Conservation (phyloP, 2,329 filamentous ascomycete species). For the Pseudogymnoascus sp. region DNA sequence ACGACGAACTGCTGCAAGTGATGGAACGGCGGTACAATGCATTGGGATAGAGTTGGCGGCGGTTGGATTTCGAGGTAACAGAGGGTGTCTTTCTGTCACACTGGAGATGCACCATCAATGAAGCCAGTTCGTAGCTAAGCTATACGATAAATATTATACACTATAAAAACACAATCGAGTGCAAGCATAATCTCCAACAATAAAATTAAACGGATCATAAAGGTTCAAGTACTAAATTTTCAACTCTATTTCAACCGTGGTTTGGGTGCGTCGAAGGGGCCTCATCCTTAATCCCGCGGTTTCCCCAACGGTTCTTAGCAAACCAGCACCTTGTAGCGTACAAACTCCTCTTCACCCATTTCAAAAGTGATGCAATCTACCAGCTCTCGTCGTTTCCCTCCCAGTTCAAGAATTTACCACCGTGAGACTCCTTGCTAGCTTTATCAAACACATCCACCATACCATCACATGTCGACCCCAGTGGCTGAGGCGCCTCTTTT, state of each 20-base stretch:
- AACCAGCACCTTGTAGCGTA: not conserved
- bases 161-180: not conserved
- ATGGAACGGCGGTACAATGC: not conserved
- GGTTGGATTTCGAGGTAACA: not conserved
- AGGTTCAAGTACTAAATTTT: not conserved
- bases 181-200: not conserved
- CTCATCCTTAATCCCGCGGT: not conserved
- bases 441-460: constrained; percentile 13
- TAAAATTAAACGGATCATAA: not conserved
- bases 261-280: not conserved
- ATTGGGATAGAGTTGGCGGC: not conserved
- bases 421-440: constrained; percentile 12
- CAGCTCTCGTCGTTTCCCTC: constrained; percentile 10
- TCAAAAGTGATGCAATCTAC: not conserved
- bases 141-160: not conserved
- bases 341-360: not conserved
- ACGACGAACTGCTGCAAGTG: not conserved
- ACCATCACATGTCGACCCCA: constrained; percentile 18
- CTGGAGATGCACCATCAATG: not conserved
- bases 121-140: not conserved
- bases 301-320: not conserved
- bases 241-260: not conserved
- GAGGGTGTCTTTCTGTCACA: not conserved
- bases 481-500: constrained; percentile 15
- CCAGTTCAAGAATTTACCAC: constrained; percentile 12